Conservation (phyloP, 2,329 filamentous ascomycete genomes). For the Chrysoporthe cubensis region DNA sequence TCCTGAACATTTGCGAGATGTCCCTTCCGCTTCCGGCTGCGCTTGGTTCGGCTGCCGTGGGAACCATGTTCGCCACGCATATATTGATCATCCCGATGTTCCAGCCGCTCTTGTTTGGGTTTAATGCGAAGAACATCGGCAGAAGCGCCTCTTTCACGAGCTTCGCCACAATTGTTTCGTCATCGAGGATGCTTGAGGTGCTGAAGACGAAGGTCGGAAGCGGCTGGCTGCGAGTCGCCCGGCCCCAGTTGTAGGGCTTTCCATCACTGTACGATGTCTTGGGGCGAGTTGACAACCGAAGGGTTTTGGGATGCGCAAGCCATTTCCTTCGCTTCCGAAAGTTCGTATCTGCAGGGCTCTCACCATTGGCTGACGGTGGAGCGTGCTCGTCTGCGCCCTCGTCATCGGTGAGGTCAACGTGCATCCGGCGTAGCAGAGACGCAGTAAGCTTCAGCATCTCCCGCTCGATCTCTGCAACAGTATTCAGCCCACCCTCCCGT, state of each 20-base stretch:
- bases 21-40: constrained; percentile 68
- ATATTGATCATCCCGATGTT: constrained; percentile 85
- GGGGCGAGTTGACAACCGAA: constrained; percentile 79
- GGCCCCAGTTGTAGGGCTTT: constrained; percentile 63
- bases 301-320: constrained; percentile 79
- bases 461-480: constrained; percentile 63
- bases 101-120: constrained; percentile 70
- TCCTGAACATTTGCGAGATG: constrained; percentile 81
- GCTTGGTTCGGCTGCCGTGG: constrained; percentile 51
- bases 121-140: constrained; percentile 74
- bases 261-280: constrained; percentile 38
- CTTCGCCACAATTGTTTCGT: constrained; percentile 66
- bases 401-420: constrained; percentile 69
- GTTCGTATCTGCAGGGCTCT: not conserved
- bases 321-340: constrained; percentile 50
- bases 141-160: constrained; percentile 72
- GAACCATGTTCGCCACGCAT: constrained; percentile 82
- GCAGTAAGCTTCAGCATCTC: constrained; percentile 71
- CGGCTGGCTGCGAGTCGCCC: constrained; percentile 75
- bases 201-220: constrained; percentile 74
- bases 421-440: constrained; percentile 79
- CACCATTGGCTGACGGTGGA: constrained; percentile 17
- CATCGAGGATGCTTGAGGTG: constrained; percentile 45
- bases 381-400: constrained; percentile 44
- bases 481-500: constrained; percentile 66